Evolutionary conservation across 352 stramenopile species (phyloP), one percentile per base, ranked within the genome.

Genomic region (Pythium phragmitis): DNA sequence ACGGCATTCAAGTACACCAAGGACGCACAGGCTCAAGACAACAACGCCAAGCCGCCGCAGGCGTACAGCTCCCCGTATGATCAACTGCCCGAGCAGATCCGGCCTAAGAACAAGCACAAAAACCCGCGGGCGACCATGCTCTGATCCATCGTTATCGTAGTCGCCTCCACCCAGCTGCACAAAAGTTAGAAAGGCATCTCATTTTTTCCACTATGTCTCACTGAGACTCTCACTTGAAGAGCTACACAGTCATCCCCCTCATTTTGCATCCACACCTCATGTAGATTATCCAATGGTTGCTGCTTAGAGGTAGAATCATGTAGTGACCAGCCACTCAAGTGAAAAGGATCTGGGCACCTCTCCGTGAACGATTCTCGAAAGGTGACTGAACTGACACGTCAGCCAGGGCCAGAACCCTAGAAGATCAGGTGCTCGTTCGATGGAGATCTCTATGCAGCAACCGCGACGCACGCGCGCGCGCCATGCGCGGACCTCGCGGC

Each of bases 1-100:
- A 88, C 79, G 3, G 79, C 77, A 9, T 93, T 93, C 63, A 90
- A 90, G 48, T 89, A 82, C 63, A 87, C 81, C 0, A 88, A 88
- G 33, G 80, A 90, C 45, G 74, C 76, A 0, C 73, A 85, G 50
- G 68, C 86, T 12, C 2, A 39, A 37, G 55, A 63, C 28, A 46
- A 37, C 37, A 51, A 47, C 30, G 36, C 16, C n/a, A 55, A 61
- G 3, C 58, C 49, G 21, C 80, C 80, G 3, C 77, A 89, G 58
- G 66, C 74, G 19, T 93, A 91, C 56, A 80, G 73, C 45, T 93
- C 82, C 2, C 82, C 82, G 14, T 93, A 93, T 46, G 85, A 91
- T 48, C 74, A 80, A 57, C 61, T 82, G 9, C 70, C 79, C 11
- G 72, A 60, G 37, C 63, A 78, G 63, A 75, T 82, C 19, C 74